phyloP scores from a whole-genome alignment of 441 rosid genomes.

The Erodium trifolium region DNA sequence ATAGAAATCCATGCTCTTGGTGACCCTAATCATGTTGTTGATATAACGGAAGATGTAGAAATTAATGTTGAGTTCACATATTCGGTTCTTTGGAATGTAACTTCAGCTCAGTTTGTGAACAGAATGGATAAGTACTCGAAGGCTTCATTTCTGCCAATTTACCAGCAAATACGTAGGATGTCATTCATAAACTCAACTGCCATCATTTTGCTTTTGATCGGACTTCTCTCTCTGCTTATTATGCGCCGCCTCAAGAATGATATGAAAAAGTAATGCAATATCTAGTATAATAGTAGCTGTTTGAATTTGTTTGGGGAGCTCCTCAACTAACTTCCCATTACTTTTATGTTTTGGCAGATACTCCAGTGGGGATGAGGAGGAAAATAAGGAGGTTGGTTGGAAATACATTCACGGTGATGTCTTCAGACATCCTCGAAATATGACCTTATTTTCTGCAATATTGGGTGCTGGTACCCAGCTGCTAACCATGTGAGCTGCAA shows the following conservation, averaged over 20 bases:
- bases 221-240: constrained; percentile 45
- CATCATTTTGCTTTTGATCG: constrained; percentile 44
- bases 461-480: constrained; percentile 75
- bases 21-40: constrained; percentile 56
- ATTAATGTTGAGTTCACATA: constrained; percentile 60
- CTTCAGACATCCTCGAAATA: constrained; percentile 50
- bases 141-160: constrained; percentile 42
- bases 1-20: constrained; percentile 49
- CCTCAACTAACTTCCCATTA: background rate
- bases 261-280: constrained; percentile 40
- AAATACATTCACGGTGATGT: constrained; percentile 69
- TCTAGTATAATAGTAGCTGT: constrained; percentile 3
- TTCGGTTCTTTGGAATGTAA: constrained; percentile 63
- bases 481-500: constrained; percentile 52
- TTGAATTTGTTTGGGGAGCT: constrained; percentile 4
- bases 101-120: constrained; percentile 33
- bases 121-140: constrained; percentile 56
- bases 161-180: constrained; percentile 55
- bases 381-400: constrained; percentile 68
- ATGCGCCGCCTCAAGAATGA: constrained; percentile 63
- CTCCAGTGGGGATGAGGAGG: constrained; percentile 66
- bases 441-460: constrained; percentile 61
- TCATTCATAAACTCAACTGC: constrained; percentile 52
- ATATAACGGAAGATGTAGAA: constrained; percentile 50
- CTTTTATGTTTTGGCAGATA: constrained; percentile 27